Percentiles rank a stretch among this genome's conserved stretches.
Conservation (phyloP, 2,329 filamentous ascomycete genomes). For the Fusarium ambrosium region DNA sequence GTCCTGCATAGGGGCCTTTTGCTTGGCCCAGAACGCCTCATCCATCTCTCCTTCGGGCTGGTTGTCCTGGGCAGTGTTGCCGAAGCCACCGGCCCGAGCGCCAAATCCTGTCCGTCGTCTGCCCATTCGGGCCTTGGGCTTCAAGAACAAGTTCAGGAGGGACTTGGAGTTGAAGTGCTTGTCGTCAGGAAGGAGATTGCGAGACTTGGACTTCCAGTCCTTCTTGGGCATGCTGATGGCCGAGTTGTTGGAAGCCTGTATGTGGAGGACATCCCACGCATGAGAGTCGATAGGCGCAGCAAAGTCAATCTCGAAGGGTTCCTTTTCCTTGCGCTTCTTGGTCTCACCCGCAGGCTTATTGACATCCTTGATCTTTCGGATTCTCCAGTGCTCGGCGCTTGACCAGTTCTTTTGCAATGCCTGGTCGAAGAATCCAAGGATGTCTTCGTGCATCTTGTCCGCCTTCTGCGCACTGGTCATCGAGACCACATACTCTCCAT, state of each 20-base stretch:
- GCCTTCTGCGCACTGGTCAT: conserved; percentile 75
- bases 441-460: conserved; percentile 87
- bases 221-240: conserved; percentile 90
- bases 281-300: conserved; percentile 77
- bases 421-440: conserved; percentile 98
- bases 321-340: conserved; percentile 90
- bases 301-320: conserved; percentile 96
- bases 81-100: conserved; percentile 57
- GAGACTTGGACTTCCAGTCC: conserved; percentile 94
- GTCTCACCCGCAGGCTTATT: conserved; percentile 72
- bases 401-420: conserved; percentile 97
- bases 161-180: conserved; percentile 98
- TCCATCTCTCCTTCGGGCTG: conserved; percentile 84
- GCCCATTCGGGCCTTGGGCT: conserved; percentile 89
- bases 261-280: conserved; percentile 83
- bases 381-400: conserved; percentile 98
- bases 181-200: conserved; percentile 94
- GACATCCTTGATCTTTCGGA: conserved; percentile 88
- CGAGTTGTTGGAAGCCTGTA: conserved; percentile 82
- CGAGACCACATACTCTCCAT: conserved; percentile 83
- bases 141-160: conserved; percentile 89
- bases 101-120: conserved; percentile 70
- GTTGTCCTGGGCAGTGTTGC: conserved; percentile 60
- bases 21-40: conserved; percentile 93
- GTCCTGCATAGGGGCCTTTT: conserved; percentile 66